Evolutionary conservation across 2,329 filamentous ascomycete species (phyloP).

Genomic region (Calcarisporium arbuscula): DNA sequence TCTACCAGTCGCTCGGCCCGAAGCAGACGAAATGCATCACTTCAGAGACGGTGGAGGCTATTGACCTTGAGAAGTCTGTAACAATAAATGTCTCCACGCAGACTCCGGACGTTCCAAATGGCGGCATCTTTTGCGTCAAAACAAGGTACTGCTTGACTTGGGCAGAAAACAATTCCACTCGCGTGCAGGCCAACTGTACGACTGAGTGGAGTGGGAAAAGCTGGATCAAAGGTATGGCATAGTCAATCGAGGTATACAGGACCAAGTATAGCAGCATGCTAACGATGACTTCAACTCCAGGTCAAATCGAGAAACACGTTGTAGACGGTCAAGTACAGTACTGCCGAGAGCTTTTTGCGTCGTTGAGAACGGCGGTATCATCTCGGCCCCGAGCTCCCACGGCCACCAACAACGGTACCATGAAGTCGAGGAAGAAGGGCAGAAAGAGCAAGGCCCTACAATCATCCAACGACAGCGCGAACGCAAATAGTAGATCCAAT

Average conservation of each 20-base stretch:
- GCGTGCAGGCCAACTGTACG: constrained; percentile 79
- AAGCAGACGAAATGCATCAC: constrained; percentile 93
- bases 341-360: constrained; percentile 70
- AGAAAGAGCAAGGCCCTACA: constrained; percentile 43
- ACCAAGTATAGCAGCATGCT: constrained; percentile 14
- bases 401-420: constrained; percentile 35
- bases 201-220: constrained; percentile 98
- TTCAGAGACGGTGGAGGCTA: constrained; percentile 72
- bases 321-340: constrained; percentile 84
- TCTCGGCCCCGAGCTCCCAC: constrained; percentile 51
- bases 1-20: constrained; percentile 78
- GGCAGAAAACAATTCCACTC: constrained; percentile 80
- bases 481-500: constrained; percentile 33
- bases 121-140: constrained; percentile 85
- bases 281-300: constrained; percentile 48
- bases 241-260: background rate
- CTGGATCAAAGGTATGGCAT: constrained; percentile 78
- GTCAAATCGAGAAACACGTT: constrained; percentile 91
- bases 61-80: constrained; percentile 83
- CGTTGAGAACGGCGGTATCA: constrained; percentile 66
- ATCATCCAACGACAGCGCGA: constrained; percentile 36
- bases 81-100: constrained; percentile 78
- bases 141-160: constrained; percentile 93
- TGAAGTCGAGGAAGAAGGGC: constrained; percentile 57
- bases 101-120: constrained; percentile 91